These are phyloP conservation scores for Cardiospermum halicacabum DNA, from an alignment of 345 rosid genomes.

Conservation along the genomic window DNA sequence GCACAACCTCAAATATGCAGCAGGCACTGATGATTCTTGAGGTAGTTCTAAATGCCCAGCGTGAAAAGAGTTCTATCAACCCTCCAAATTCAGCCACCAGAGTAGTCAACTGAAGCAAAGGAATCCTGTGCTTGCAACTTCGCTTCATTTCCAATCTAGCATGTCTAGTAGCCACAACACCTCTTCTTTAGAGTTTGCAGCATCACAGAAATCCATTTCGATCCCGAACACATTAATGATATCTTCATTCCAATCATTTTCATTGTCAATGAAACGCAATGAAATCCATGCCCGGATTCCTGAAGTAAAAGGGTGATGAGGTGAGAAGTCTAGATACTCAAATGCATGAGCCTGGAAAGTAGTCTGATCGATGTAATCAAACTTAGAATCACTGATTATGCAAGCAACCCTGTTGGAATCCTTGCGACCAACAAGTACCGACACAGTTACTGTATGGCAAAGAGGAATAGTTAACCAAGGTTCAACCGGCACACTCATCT, in stretches of 20 bases:
- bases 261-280: slow-evolving; percentile 71
- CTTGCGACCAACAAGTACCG: slow-evolving; percentile 68
- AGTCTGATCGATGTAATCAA: slow-evolving; percentile 70
- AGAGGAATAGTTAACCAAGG: slow-evolving; percentile 58
- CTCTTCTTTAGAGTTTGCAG: slow-evolving; percentile 76
- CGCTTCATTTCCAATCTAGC: slow-evolving; percentile 90
- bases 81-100: slow-evolving; percentile 6
- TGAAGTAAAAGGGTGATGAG: slow-evolving; percentile 68
- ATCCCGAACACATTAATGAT: slow-evolving; percentile 69
- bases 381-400: slow-evolving; percentile 54
- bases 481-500: slow-evolving; percentile 74
- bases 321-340: slow-evolving; percentile 78
- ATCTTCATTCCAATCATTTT: slow-evolving; percentile 52
- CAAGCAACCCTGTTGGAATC: slow-evolving; percentile 71
- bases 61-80: slow-evolving; percentile 3
- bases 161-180: slow-evolving; percentile 90
- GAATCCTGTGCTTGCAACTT: too few species aligned
- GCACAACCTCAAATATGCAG: slow-evolving; percentile 22
- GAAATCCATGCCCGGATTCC: slow-evolving; percentile 87
- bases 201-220: slow-evolving; percentile 80
- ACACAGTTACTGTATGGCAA: slow-evolving; percentile 54
- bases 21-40: background rate
- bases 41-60: background rate
- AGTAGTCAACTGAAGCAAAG: background rate
- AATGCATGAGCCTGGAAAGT: slow-evolving; percentile 71